Conservation (phyloP, 441 rosid species). For the Geranium incanum region DNA sequence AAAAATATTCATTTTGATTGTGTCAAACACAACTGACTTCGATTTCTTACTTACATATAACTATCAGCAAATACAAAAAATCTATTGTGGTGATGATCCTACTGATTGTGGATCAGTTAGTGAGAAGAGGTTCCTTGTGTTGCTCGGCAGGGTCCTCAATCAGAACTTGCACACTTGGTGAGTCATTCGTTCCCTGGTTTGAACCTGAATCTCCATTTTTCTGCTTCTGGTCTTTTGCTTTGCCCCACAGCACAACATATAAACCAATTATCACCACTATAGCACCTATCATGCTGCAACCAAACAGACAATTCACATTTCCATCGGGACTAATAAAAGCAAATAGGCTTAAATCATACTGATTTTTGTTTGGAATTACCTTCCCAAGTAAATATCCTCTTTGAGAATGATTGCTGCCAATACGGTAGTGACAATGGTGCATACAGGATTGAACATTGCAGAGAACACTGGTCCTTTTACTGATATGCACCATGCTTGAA, state of each 20-base stretch:
- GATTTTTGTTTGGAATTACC: slow-evolving; percentile 20
- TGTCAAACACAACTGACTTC: no score
- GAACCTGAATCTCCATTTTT: slow-evolving; percentile 7
- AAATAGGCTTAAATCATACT: no score
- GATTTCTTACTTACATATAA: no score
- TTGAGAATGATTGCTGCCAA: slow-evolving; percentile 45
- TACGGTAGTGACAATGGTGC: slow-evolving; percentile 52
- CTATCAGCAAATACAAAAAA: no score
- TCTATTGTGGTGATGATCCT: no score
- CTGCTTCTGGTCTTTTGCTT: slow-evolving; percentile 36
- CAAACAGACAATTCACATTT: not conserved
- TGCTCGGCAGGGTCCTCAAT: slow-evolving; percentile 24
- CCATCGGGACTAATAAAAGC: no score
- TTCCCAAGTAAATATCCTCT: slow-evolving; percentile 49
- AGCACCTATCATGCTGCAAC: slow-evolving; percentile 49
- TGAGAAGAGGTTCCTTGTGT: slow-evolving; percentile 35
- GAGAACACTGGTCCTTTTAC: slow-evolving; percentile 52
- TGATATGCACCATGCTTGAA: slow-evolving; percentile 59
- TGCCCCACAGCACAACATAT: slow-evolving; percentile 69
- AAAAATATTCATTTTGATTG: no score
- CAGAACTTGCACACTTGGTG: slow-evolving; percentile 17
- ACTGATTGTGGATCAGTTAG: no score
- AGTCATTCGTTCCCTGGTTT: not conserved
- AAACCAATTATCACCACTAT: slow-evolving; percentile 52
- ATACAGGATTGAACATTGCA: slow-evolving; percentile 51